Evolutionary conservation across 2,329 filamentous ascomycete species (phyloP).

Genomic region (Lizonia empirigonia): DNA sequence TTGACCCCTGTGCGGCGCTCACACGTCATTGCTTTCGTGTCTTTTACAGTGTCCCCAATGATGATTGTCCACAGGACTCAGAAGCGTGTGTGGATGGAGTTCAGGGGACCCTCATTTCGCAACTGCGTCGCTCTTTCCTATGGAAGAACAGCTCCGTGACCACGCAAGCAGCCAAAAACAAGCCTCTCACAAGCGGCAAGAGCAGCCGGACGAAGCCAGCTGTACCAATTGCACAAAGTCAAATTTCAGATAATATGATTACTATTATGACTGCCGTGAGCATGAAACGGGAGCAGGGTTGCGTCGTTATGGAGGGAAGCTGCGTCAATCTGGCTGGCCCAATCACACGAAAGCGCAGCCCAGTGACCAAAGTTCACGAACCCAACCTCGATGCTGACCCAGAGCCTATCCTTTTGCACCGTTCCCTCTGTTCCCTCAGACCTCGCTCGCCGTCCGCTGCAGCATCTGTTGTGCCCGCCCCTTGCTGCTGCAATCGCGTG

Average conservation of each 20-base stretch:
- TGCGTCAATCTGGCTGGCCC: slow-evolving; percentile 14
- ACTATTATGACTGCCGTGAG: slow-evolving; percentile 2
- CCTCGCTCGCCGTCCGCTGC: slow-evolving; percentile 4
- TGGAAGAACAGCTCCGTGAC: slow-evolving; percentile 9
- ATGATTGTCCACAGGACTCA: background rate
- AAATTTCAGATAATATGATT: too few species aligned
- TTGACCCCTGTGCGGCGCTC: background rate
- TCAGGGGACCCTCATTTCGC: slow-evolving; percentile 15
- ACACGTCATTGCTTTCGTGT: slow-evolving; percentile 4
- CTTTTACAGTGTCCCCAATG: background rate
- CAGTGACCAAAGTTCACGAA: slow-evolving; percentile 18
- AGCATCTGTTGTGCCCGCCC: slow-evolving; percentile 4
- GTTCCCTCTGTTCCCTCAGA: background rate
- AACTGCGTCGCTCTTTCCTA: slow-evolving; percentile 15
- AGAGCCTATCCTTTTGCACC: slow-evolving; percentile 15
- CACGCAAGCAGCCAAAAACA: slow-evolving; percentile 4
- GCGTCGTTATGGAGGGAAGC: slow-evolving; percentile 17
- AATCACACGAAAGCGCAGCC: slow-evolving; percentile 15
- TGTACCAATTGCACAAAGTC: slow-evolving; percentile 5
- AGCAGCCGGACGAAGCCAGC: slow-evolving; percentile 1
- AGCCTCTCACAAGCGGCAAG: slow-evolving; percentile 5
- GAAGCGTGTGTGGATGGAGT: background rate
- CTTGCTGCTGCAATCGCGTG: slow-evolving; percentile 11
- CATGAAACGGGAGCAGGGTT: slow-evolving; percentile 17
- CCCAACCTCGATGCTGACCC: slow-evolving; percentile 19